phyloP scores from a whole-genome alignment of 2,329 filamentous ascomycete genomes.

The Penicillium sp. region DNA sequence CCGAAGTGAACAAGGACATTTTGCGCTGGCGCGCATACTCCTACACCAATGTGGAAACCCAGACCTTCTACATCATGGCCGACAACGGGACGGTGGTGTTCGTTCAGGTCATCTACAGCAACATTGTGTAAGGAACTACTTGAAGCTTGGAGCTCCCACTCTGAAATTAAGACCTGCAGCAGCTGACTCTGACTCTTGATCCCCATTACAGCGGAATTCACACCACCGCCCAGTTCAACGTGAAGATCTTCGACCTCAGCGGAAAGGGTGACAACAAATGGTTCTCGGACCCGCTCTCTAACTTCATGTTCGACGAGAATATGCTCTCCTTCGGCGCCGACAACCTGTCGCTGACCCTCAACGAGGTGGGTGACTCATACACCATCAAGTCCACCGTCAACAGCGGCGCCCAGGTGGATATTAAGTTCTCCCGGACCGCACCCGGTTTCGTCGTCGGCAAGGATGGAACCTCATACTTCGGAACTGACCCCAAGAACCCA shows the following conservation, averaged over 20 bases:
- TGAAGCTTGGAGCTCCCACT: not conserved
- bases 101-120: constrained; percentile 93
- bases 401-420: constrained; percentile 69
- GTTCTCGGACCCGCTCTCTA: constrained; percentile 69
- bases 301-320: constrained; percentile 76
- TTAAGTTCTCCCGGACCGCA: constrained; percentile 65
- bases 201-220: constrained; percentile 61
- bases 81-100: constrained; percentile 69
- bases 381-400: constrained; percentile 85
- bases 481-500: constrained; percentile 73
- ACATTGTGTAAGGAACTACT: constrained; percentile 64
- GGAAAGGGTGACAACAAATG: constrained; percentile 66
- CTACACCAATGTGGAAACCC: constrained; percentile 83
- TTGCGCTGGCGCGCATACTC: constrained; percentile 74
- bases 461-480: constrained; percentile 74
- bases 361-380: constrained; percentile 71
- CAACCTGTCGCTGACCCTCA: constrained; percentile 74
- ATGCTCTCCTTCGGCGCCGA: constrained; percentile 78
- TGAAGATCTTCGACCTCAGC: constrained; percentile 77
- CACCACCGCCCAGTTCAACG: constrained; percentile 86
- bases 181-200: constrained; percentile 9
- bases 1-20: constrained; percentile 66
- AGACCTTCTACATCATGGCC: constrained; percentile 82
- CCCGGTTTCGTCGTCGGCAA: constrained; percentile 80
- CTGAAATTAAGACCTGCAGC: not conserved